Evolutionary conservation across 2,329 filamentous ascomycete species (phyloP).

Genomic region (Podosphaera fusca): DNA sequence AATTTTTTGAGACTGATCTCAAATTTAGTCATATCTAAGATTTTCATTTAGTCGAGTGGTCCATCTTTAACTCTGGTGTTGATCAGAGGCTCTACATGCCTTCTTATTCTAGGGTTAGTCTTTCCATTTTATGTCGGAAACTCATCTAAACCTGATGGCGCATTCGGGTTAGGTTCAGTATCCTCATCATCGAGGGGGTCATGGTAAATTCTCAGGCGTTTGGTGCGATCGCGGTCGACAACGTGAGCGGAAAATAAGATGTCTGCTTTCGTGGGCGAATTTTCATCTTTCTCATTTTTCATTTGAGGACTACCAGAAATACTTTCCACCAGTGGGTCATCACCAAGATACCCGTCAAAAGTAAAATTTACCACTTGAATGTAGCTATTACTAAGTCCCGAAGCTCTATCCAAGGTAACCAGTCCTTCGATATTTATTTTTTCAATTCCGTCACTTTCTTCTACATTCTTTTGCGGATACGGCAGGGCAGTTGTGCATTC

Average conservation of each 20-base stretch:
- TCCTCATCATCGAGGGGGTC: background rate
- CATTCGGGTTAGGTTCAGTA: background rate
- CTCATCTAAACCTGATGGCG: background rate
- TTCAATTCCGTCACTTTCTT: background rate
- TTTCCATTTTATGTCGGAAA: background rate
- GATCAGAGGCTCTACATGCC: background rate
- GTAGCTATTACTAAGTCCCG: no score
- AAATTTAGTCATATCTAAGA: no score
- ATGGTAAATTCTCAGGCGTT: background rate
- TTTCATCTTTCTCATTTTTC: background rate
- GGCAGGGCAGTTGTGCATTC: no score
- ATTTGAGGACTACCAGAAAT: background rate
- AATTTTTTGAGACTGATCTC: no score
- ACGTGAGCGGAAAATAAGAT: background rate
- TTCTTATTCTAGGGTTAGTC: background rate
- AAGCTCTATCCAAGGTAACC: background rate
- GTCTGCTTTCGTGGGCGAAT: background rate
- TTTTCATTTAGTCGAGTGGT: no score
- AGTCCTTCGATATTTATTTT: background rate
- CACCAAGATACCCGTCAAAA: no score
- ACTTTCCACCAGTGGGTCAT: no score
- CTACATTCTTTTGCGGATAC: no score
- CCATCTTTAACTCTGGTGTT: no score
- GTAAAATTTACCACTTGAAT: no score
- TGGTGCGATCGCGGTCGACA: no score